phyloP scores from a whole-genome alignment of 805 yeast genomes.

The Candida caryicola region DNA sequence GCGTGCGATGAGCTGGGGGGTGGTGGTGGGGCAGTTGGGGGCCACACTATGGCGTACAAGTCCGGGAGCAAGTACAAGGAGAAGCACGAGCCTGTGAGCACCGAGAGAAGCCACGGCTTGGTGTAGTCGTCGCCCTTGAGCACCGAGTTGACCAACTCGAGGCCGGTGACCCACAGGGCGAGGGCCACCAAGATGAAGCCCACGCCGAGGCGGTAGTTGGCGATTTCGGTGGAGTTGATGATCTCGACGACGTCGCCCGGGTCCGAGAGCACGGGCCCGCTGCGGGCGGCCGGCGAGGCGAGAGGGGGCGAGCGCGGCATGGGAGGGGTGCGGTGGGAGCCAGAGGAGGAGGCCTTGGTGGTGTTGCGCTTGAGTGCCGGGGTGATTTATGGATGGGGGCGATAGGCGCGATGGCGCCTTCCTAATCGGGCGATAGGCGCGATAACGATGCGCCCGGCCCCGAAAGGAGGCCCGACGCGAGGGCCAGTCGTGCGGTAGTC shows the following conservation, averaged over 20 bases:
- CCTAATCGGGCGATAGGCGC: too few species aligned
- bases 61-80: constrained; percentile 45
- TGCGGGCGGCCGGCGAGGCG: neutral
- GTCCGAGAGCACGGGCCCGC: constrained; percentile 9
- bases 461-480: too few species aligned
- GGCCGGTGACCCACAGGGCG: constrained; percentile 47
- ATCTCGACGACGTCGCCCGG: constrained; percentile 30
- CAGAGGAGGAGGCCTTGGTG: too few species aligned
- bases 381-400: too few species aligned
- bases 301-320: too few species aligned
- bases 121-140: constrained; percentile 46
- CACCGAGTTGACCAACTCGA: constrained; percentile 48
- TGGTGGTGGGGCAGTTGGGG: too few species aligned
- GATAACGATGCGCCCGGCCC: too few species aligned
- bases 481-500: too few species aligned
- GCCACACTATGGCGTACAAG: neutral
- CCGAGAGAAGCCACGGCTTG: constrained; percentile 49
- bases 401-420: too few species aligned
- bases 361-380: too few species aligned
- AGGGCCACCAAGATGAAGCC: constrained; percentile 41
- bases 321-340: too few species aligned
- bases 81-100: constrained; percentile 48
- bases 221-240: constrained; percentile 40
- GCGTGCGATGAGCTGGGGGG: neutral
- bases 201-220: constrained; percentile 45